Evolutionary conservation across 108 stramenopile genomes (phyloP).

Genomic region (Epithemia pelagica): DNA sequence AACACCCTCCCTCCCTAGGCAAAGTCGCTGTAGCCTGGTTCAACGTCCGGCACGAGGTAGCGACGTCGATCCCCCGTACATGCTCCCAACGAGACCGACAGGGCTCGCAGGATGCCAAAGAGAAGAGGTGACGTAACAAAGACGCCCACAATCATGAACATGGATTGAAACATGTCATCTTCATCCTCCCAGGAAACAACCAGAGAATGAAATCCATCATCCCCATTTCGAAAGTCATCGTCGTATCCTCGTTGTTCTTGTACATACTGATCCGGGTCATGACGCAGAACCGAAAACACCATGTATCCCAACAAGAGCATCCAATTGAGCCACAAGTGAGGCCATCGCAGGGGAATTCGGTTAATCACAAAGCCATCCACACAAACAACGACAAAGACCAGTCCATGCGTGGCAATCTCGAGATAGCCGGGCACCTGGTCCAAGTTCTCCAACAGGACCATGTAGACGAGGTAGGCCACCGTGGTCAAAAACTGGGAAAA

Average conservation of each 20-base stretch:
- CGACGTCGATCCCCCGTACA: neutral
- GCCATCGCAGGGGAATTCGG: slow-evolving; percentile 28
- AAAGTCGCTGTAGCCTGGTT: too few species aligned
- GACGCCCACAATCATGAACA: neutral
- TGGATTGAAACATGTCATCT: neutral
- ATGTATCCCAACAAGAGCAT: neutral
- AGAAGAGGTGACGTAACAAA: neutral
- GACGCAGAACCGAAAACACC: neutral
- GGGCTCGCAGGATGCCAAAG: neutral
- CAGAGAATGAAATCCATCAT: neutral
- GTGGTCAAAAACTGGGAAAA: neutral
- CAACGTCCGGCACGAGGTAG: neutral
- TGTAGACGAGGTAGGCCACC: neutral
- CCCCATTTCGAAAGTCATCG: neutral
- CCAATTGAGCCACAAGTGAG: slow-evolving; percentile 9
- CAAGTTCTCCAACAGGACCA: neutral
- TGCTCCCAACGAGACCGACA: neutral
- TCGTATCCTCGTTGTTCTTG: neutral
- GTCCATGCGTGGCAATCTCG: neutral
- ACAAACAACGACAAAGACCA: slow-evolving; percentile 6
- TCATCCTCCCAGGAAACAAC: neutral
- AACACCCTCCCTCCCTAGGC: too few species aligned
- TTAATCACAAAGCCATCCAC: slow-evolving; percentile 23
- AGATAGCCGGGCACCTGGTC: neutral
- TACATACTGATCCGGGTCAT: too few species aligned